Evolutionary conservation across 441 rosid genomes (phyloP).

Genomic region (Metrosideros polymorpha): DNA sequence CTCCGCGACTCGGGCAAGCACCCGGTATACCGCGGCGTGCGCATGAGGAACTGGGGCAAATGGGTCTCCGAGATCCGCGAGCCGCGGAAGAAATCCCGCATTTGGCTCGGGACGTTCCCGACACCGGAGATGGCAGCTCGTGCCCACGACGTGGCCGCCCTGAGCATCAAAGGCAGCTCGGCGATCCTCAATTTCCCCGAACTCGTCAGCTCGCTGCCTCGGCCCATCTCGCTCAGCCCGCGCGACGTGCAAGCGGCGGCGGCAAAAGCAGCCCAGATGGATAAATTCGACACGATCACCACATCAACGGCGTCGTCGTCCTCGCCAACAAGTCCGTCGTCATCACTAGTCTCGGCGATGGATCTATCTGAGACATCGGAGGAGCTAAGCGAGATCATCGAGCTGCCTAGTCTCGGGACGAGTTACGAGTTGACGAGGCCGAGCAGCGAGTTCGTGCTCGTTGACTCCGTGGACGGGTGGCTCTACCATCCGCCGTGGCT

Average conservation of each 20-base stretch:
- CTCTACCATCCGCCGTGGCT: background rate
- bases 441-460: background rate
- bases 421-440: background rate
- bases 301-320: background rate
- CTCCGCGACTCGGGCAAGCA: background rate
- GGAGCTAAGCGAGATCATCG: constrained; percentile 1
- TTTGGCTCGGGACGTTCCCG: constrained; percentile 6
- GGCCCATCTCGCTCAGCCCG: background rate
- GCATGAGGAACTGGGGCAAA: constrained; percentile 5
- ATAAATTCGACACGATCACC: background rate
- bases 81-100: constrained; percentile 3
- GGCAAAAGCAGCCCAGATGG: background rate
- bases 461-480: constrained; percentile 1
- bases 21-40: constrained; percentile 3
- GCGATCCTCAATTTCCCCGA: constrained; percentile 4
- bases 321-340: background rate
- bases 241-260: constrained; percentile 1
- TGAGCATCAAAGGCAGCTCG: constrained; percentile 4
- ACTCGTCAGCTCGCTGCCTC: background rate
- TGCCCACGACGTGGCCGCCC: constrained; percentile 7
- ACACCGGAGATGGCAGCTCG: constrained; percentile 5
- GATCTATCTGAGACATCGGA: background rate
- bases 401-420: constrained; percentile 2
- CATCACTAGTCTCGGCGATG: background rate
- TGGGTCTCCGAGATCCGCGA: constrained; percentile 5